Evolutionary conservation across 78 protist genomes (phyloP).

Genomic region (Chrysochromulina parva): DNA sequence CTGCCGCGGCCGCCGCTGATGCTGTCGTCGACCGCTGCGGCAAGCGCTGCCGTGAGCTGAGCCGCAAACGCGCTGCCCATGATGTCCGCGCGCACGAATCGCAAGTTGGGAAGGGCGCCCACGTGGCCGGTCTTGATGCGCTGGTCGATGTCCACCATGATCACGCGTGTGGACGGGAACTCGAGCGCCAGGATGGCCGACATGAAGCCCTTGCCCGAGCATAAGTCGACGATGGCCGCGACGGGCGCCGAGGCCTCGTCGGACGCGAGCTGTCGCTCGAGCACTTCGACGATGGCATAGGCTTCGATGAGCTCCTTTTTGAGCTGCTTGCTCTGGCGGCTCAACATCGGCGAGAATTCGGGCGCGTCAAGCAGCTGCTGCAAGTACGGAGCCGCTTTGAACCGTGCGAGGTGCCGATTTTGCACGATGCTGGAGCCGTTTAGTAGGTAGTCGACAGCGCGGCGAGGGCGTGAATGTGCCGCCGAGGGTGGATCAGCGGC

Average conservation of each 20-base stretch:
- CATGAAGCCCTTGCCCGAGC: background rate
- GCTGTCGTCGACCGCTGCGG: background rate
- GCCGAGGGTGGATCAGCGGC: too few species aligned
- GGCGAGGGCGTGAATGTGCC: background rate
- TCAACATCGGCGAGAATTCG: background rate
- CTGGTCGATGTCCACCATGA: background rate
- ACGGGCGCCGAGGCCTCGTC: background rate
- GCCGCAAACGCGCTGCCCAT: background rate
- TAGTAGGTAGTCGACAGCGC: background rate
- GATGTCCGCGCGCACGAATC: background rate
- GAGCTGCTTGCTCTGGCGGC: background rate
- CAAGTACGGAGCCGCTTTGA: background rate
- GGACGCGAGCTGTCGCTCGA: background rate
- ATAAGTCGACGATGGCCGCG: background rate
- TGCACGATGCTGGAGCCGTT: background rate
- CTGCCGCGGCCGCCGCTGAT: too few species aligned
- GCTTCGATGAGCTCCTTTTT: conserved; percentile 2
- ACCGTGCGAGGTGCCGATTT: background rate
- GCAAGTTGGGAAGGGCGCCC: background rate
- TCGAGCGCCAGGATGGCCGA: background rate
- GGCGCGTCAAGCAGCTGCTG: background rate
- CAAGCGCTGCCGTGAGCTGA: background rate
- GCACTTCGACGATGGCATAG: background rate
- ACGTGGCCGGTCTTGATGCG: background rate
- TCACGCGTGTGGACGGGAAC: background rate